Conservation (phyloP, 176 grass and related monocot genomes). For the Oryza glumipatula region DNA sequence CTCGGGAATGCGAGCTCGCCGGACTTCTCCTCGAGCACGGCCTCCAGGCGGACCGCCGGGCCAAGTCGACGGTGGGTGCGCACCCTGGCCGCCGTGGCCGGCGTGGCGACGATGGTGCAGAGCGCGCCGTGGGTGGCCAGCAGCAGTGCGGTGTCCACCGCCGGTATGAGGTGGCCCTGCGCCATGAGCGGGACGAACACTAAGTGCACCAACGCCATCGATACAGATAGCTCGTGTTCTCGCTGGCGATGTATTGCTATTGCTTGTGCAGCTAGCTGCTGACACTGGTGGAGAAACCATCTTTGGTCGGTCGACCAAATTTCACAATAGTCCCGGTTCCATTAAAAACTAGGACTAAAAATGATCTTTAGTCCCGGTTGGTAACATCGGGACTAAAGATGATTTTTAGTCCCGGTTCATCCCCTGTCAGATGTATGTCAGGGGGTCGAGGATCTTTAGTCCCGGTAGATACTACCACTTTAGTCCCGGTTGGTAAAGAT, state of each 20-base stretch:
- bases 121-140: conserved; percentile 43
- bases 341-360: too few relatives aligned
- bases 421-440: too few relatives aligned
- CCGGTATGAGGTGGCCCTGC: conserved; percentile 65
- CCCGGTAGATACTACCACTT: too few relatives aligned
- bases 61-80: neutral
- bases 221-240: neutral
- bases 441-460: too few relatives aligned
- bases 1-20: conserved; percentile 32
- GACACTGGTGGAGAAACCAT: too few relatives aligned
- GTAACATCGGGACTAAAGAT: too few relatives aligned
- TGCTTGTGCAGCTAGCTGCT: neutral
- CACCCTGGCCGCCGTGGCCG: neutral
- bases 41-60: neutral
- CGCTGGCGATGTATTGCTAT: neutral
- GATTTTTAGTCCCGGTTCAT: too few relatives aligned
- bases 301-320: too few relatives aligned
- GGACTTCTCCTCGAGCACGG: conserved; percentile 46
- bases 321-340: too few relatives aligned
- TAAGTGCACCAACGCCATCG: conserved; percentile 45
- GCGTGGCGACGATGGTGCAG: conserved; percentile 48
- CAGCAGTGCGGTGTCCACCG: conserved; percentile 52
- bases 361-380: too few relatives aligned
- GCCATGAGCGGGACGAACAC: conserved; percentile 52
- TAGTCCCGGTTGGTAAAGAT: too few relatives aligned